A percentile compares a stretch with the other conserved stretches of the same genome.
Evolutionary conservation across 2,329 filamentous ascomycete species (phyloP).

Genomic region (Talaromyces sp.): DNA sequence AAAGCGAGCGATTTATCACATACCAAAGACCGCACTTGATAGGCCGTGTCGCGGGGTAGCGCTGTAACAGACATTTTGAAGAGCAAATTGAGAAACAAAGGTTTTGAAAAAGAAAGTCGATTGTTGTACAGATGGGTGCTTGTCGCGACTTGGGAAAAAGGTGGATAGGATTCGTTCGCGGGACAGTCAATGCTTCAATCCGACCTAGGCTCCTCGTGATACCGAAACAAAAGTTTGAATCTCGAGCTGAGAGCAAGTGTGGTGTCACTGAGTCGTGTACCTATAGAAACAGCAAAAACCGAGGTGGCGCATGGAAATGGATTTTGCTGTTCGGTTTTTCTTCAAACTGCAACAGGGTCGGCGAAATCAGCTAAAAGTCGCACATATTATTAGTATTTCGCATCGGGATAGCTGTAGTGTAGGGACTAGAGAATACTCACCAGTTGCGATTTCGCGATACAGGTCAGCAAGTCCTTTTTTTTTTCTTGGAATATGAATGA

Average conservation of each 20-base stretch:
- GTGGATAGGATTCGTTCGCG: neutral
- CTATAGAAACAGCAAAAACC: conserved; percentile 19
- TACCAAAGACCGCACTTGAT: conserved; percentile 45
- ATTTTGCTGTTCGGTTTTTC: neutral
- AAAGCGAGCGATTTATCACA: conserved; percentile 11
- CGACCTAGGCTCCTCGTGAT: neutral
- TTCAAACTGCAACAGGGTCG: neutral
- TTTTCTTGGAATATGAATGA: neutral
- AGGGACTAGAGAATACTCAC: neutral
- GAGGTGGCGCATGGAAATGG: conserved; percentile 14
- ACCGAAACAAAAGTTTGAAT: neutral
- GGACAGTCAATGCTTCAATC: neutral
- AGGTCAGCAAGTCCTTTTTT: neutral
- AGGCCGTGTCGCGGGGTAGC: conserved; percentile 38
- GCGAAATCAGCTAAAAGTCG: neutral
- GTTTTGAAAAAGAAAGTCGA: neutral
- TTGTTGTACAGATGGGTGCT: neutral
- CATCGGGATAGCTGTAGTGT: neutral
- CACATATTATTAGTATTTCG: neutral
- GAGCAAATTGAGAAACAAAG: neutral
- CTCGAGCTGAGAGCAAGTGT: neutral
- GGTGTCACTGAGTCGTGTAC: conserved; percentile 17
- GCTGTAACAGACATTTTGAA: conserved; percentile 38
- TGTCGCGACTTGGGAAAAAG: neutral
- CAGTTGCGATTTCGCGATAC: neutral